These are phyloP conservation scores for Ganoderma meredithae DNA, from an alignment of 1,284 basidiomycete genomes.

Conservation along the genomic window DNA sequence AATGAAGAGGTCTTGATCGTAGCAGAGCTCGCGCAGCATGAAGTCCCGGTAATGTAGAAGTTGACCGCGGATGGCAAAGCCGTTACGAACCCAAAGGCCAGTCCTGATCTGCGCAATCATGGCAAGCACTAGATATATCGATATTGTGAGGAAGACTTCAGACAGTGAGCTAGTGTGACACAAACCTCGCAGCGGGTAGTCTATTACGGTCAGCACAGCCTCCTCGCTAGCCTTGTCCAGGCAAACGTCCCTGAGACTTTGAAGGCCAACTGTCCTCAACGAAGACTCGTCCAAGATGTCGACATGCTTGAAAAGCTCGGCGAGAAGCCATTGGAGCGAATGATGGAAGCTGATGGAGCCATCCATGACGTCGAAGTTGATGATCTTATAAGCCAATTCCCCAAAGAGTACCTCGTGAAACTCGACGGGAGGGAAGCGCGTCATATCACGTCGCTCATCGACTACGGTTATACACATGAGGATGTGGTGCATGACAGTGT, in stretches of 20 bases:
- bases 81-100: conserved; percentile 98
- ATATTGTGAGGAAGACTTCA: conserved; percentile 5
- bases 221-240: conserved; percentile 65
- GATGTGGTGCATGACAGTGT: conserved; percentile 76
- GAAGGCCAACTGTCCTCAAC: conserved; percentile 58
- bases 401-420: conserved; percentile 76
- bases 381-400: conserved; percentile 62
- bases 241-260: conserved; percentile 68
- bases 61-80: conserved; percentile 94
- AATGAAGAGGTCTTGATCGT: conserved; percentile 96
- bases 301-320: conserved; percentile 89
- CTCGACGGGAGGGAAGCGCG: conserved; percentile 64
- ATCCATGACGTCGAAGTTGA: conserved; percentile 83
- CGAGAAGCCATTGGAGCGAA: conserved; percentile 91
- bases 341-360: conserved; percentile 95
- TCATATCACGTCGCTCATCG: conserved; percentile 70
- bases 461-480: conserved; percentile 72
- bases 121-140: conserved; percentile 66
- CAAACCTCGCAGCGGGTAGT: conserved; percentile 86
- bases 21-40: conserved; percentile 94
- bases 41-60: conserved; percentile 98
- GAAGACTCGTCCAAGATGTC: conserved; percentile 65
- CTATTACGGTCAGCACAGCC: conserved; percentile 76
- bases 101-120: conserved; percentile 96
- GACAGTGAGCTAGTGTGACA: neutral